These are phyloP conservation scores for Hypoxylon trugodes DNA, from an alignment of 495 filamentous ascomycete species.

Conservation along the genomic window DNA sequence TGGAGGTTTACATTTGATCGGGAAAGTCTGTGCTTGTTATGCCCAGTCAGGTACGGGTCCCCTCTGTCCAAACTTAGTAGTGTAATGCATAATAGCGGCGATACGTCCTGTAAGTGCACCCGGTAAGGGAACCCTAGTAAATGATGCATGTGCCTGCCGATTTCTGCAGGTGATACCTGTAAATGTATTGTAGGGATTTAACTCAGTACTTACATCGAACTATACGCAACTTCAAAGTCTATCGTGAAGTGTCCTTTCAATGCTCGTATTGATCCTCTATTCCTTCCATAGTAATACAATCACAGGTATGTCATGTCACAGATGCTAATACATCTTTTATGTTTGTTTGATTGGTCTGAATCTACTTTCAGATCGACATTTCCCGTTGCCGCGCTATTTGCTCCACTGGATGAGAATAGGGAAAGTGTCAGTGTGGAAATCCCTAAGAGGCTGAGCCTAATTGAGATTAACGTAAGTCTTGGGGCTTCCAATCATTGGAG, in stretches of 20 bases:
- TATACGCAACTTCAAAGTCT: not conserved
- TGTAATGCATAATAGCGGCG: constrained; percentile 22
- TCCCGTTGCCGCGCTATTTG: constrained; percentile 14
- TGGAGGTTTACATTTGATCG: constrained; percentile 25
- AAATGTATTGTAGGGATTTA: not conserved
- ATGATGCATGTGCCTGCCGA: constrained; percentile 13
- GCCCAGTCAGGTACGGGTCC: constrained; percentile 1
- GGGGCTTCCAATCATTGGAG: constrained; percentile 11
- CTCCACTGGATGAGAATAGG: constrained; percentile 14
- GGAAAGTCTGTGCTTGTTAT: constrained; percentile 33
- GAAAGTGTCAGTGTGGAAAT: constrained; percentile 20
- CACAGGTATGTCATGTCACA: constrained; percentile 6
- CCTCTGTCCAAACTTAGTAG: constrained; percentile 4
- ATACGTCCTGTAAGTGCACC: constrained; percentile 9
- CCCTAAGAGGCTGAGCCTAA: constrained; percentile 22
- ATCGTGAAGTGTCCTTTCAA: no score
- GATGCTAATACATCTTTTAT: no score
- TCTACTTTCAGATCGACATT: constrained; percentile 28
- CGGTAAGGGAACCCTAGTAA: not conserved
- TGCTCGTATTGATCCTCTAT: constrained; percentile 5
- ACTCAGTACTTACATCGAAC: constrained; percentile 8
- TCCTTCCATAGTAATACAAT: not conserved
- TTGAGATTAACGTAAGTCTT: constrained; percentile 27
- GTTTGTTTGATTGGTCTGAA: constrained; percentile 25
- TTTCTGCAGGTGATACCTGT: constrained; percentile 31